Evolutionary conservation across 257 asterid genomes (phyloP), one percentile per base, ranked within the genome.

Genomic region (Solanum sparsipilum): DNA sequence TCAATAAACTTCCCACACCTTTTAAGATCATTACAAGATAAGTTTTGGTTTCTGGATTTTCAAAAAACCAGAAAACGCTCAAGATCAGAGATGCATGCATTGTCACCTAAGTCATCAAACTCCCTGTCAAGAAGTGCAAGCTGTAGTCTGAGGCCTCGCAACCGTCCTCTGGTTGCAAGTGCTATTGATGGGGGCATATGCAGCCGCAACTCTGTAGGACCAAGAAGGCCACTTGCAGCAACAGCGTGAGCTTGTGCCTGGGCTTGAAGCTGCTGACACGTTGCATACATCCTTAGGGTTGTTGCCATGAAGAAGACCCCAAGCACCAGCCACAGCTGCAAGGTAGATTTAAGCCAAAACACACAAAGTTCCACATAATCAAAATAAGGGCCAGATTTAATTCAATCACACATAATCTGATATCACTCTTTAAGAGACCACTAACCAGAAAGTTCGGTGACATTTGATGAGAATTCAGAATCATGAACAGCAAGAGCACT

Each of bases 131-230:
- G 99, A 90, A 97, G 98, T n/a, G 99, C 99, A 81, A 97, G 99
- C 93, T 97, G 99, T 87, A 97, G 99, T 86, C 99, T 93, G 86
- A 97, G 99, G 82, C 99, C 99, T 89, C 95, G 99, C 93, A 97
- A 87, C 82, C 99, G 93, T 83, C 99, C 99, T 90, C 99, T 90
- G 63, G 98, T 97, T 83, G 99, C 98, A 32, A 97, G 95, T 71
- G 99, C 94, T 90, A 96, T 96, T 32, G 99, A 97, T 41, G 99
- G 98, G 29, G 99, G 99, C 99, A 97, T 97, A 90, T 94, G 99
- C 88, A 97, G 93, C 78, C 99, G 95, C 91, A 97, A 89, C 89
- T 97, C 99, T 1, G 99, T 94, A 87, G 96, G 99, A 89, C 99
- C 98, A 87, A 96, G 98, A 90, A 96, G 98, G 56, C 98, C 98